A percentile compares a stretch with the other conserved stretches of the same genome.
Conservation (phyloP, 2,329 filamentous ascomycete genomes). For the Ilyonectria sp. region DNA sequence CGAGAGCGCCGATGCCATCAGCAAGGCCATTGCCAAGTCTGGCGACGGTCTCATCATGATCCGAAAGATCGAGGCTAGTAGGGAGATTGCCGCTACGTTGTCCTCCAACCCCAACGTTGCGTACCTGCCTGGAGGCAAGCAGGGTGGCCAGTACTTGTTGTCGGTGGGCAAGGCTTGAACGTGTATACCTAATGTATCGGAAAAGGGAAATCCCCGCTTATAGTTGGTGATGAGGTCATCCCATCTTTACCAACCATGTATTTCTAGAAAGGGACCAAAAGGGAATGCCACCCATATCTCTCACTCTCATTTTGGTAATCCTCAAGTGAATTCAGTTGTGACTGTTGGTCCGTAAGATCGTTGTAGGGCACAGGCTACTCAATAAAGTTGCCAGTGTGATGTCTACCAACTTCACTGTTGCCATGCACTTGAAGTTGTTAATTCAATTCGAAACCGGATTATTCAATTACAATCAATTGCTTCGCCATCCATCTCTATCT, state of each 20-base stretch:
- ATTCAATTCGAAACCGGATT: not conserved
- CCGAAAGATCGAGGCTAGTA: constrained; percentile 95
- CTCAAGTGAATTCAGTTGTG: not conserved
- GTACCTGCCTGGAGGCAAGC: constrained; percentile 87
- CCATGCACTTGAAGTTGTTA: not conserved
- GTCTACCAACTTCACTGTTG: not conserved
- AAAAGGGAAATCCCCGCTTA: constrained; percentile 55
- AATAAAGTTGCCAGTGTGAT: no score
- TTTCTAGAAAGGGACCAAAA: constrained; percentile 51
- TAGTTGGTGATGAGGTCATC: constrained; percentile 47
- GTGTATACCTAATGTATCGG: constrained; percentile 35
- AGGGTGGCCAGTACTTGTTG: constrained; percentile 68
- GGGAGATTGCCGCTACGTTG: constrained; percentile 93
- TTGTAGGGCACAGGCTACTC: not conserved
- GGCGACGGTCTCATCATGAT: constrained; percentile 97
- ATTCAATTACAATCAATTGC: not conserved
- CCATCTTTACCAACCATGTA: constrained; percentile 52
- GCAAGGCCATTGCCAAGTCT: constrained; percentile 91
- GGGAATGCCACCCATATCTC: constrained; percentile 46
- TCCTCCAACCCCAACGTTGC: constrained; percentile 94
- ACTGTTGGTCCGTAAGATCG: not conserved
- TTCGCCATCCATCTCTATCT: no score
- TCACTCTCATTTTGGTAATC: constrained; percentile 33
- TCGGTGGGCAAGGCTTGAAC: constrained; percentile 63
- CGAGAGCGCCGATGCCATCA: constrained; percentile 95